These are phyloP conservation scores for Sicyos baderoa DNA, from an alignment of 306 rosid species.

Conservation along the genomic window DNA sequence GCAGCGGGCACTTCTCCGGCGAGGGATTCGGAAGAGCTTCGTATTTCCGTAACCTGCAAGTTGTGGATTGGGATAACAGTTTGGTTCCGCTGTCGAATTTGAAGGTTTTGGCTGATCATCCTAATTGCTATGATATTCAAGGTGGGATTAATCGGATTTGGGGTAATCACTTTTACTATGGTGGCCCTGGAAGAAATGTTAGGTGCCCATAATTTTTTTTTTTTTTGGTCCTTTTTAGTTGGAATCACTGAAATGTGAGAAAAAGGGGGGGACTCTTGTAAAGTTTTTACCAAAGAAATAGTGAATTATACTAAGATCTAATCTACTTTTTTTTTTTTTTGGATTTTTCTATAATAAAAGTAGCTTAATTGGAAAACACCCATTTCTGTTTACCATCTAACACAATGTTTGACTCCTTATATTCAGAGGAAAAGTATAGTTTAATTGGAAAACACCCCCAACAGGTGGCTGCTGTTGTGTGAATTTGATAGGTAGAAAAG, in stretches of 20 bases:
- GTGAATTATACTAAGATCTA: neutral
- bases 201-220: constrained; percentile 50
- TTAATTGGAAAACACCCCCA: no score
- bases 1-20: constrained; percentile 78
- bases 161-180: constrained; percentile 93
- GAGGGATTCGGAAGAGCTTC: constrained; percentile 91
- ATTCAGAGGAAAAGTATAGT: no score
- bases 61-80: constrained; percentile 89
- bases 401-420: no score
- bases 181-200: constrained; percentile 93
- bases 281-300: no score
- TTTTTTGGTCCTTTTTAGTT: no score
- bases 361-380: no score
- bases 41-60: constrained; percentile 68
- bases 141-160: constrained; percentile 80
- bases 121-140: constrained; percentile 86
- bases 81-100: constrained; percentile 64
- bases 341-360: no score
- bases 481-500: neutral
- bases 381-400: no score
- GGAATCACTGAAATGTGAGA: no score
- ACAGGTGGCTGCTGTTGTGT: neutral
- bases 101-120: constrained; percentile 80
- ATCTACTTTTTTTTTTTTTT: neutral
- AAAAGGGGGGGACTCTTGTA: no score